These are phyloP conservation scores for Hypoxylon perforatum DNA, from an alignment of 495 filamentous ascomycete species.

Conservation along the genomic window DNA sequence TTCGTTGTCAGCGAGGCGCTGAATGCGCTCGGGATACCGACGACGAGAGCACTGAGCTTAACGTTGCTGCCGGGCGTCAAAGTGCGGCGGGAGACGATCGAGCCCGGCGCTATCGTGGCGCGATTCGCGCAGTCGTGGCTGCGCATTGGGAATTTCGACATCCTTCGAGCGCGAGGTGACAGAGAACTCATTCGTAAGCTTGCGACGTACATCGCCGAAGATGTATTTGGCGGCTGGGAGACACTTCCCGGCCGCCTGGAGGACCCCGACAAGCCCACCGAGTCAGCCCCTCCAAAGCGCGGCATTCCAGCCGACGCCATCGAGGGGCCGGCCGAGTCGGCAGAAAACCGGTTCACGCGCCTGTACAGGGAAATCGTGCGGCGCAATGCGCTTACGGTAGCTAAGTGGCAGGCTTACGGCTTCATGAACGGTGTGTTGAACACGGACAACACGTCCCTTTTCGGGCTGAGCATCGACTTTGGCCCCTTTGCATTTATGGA, in stretches of 20 bases:
- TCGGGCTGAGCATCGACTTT: conserved; percentile 89
- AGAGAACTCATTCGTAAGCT: conserved; percentile 75
- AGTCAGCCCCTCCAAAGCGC: conserved; percentile 51
- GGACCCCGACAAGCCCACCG: conserved; percentile 53
- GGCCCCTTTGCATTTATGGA: conserved; percentile 97
- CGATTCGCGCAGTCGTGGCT: conserved; percentile 94
- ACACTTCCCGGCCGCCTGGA: conserved; percentile 71
- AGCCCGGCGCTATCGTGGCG: conserved; percentile 92
- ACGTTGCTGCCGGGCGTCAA: conserved; percentile 76
- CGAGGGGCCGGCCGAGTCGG: conserved; percentile 70
- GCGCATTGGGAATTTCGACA: conserved; percentile 92
- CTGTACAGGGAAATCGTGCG: conserved; percentile 89
- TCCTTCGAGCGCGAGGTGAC: conserved; percentile 83
- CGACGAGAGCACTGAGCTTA: conserved; percentile 85
- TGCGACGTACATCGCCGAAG: conserved; percentile 83
- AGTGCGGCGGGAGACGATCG: conserved; percentile 82
- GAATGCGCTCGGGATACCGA: conserved; percentile 84
- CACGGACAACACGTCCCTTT: conserved; percentile 94
- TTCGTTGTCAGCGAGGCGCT: conserved; percentile 90
- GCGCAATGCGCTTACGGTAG: conserved; percentile 88
- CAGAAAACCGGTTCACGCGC: conserved; percentile 86
- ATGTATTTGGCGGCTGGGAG: conserved; percentile 87
- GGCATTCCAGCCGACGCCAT: conserved; percentile 65
- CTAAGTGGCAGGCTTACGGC: conserved; percentile 94
- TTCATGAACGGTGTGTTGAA: conserved; percentile 97